phyloP scores from a whole-genome alignment of 1,139 yeast species.

The Arxiozyma bovina region DNA sequence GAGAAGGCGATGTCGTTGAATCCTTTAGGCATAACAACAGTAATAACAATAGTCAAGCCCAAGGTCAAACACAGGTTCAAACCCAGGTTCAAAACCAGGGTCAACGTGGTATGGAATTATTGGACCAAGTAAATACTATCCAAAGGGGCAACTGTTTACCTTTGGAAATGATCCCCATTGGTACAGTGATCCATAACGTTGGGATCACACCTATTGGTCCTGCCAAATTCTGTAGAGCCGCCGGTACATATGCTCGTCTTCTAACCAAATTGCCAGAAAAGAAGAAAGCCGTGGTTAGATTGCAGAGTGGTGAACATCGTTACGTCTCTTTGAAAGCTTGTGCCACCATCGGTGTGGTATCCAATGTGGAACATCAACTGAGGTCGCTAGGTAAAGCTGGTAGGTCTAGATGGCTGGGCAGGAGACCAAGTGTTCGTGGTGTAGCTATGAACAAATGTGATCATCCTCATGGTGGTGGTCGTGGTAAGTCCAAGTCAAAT shows the following conservation, averaged over 20 bases:
- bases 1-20: conserved; percentile 87
- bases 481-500: conserved; percentile 97
- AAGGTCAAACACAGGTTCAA: too few species aligned
- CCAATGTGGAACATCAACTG: conserved; percentile 91
- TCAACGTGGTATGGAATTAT: neutral
- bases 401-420: conserved; percentile 83
- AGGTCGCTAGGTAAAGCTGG: conserved; percentile 95
- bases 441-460: conserved; percentile 96
- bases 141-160: conserved; percentile 89
- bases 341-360: conserved; percentile 90
- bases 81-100: too few species aligned
- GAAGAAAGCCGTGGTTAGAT: conserved; percentile 65
- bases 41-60: neutral
- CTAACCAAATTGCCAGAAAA: conserved; percentile 69
- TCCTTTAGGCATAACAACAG: conserved; percentile 66
- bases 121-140: conserved; percentile 56
- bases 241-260: conserved; percentile 90
- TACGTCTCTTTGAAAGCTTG: conserved; percentile 77
- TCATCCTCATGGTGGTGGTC: conserved; percentile 99
- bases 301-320: conserved; percentile 91
- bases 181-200: conserved; percentile 80
- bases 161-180: conserved; percentile 82
- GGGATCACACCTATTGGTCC: conserved; percentile 75
- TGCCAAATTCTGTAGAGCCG: conserved; percentile 84
- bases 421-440: conserved; percentile 95